phyloP scores from a whole-genome alignment of 257 asterid species.

The Solanum gracilifrons region DNA sequence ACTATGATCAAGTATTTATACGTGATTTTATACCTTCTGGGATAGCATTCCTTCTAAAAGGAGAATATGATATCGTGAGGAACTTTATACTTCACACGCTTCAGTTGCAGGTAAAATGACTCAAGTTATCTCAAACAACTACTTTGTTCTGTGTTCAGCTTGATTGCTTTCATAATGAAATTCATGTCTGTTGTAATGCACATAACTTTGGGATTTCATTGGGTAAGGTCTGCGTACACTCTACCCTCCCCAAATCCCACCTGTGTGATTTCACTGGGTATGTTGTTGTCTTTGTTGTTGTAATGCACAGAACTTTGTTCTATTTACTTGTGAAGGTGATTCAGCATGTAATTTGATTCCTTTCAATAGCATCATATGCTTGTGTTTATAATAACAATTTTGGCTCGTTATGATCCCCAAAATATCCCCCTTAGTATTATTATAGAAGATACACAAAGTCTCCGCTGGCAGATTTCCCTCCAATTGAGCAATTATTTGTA shows the following conservation, averaged over 20 bases:
- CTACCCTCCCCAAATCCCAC: too few species aligned
- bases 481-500: background rate
- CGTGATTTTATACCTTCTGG: conserved; percentile 91
- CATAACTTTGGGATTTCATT: background rate
- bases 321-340: background rate
- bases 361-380: background rate
- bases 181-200: background rate
- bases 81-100: conserved; percentile 79
- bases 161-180: background rate
- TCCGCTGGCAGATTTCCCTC: background rate
- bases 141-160: background rate
- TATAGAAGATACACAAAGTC: background rate
- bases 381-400: background rate
- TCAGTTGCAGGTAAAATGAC: conserved; percentile 71
- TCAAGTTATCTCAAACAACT: background rate
- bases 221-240: background rate
- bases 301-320: background rate
- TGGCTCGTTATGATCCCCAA: background rate
- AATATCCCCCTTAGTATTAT: background rate
- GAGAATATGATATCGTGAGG: conserved; percentile 78
- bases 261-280: background rate
- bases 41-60: conserved; percentile 75
- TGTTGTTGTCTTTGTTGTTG: background rate
- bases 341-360: background rate
- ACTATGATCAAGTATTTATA: conserved; percentile 87